These are phyloP conservation scores for Omphalotus olearius DNA, from an alignment of 1,284 basidiomycete species.

Conservation along the genomic window DNA sequence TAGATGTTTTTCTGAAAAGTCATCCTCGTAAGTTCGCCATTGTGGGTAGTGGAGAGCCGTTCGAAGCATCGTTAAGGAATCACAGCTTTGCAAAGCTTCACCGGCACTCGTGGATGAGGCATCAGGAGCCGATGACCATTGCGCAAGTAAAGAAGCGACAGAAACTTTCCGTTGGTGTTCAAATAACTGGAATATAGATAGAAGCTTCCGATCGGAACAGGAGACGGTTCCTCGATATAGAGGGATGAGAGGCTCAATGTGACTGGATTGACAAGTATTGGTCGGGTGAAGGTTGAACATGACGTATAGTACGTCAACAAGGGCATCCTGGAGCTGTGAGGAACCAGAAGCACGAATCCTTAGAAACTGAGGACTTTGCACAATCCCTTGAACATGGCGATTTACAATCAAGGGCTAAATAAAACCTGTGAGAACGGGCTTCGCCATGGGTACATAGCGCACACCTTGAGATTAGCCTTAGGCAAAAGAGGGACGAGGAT, in stretches of 20 bases:
- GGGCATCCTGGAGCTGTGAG: slow-evolving; percentile 16
- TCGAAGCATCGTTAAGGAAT: slow-evolving; percentile 64
- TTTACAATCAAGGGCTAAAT: slow-evolving; percentile 58
- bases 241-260: slow-evolving; percentile 70
- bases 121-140: slow-evolving; percentile 54
- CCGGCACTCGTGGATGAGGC: slow-evolving; percentile 42
- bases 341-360: slow-evolving; percentile 30
- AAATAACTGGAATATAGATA: slow-evolving; percentile 76
- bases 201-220: slow-evolving; percentile 56
- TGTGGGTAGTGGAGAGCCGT: slow-evolving; percentile 74
- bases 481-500: slow-evolving; percentile 45
- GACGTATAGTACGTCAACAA: slow-evolving; percentile 53
- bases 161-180: slow-evolving; percentile 71
- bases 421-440: slow-evolving; percentile 12
- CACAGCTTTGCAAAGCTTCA: slow-evolving; percentile 69
- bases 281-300: slow-evolving; percentile 74
- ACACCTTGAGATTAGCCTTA: slow-evolving; percentile 57
- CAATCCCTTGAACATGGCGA: slow-evolving; percentile 54
- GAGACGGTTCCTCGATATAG: slow-evolving; percentile 75
- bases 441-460: slow-evolving; percentile 9
- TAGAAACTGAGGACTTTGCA: slow-evolving; percentile 59
- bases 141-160: slow-evolving; percentile 51
- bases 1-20: slow-evolving; percentile 19
- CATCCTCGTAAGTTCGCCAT: slow-evolving; percentile 43
- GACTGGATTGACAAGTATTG: slow-evolving; percentile 80